Conservation (phyloP, 169 alveolate genomes). For the Eimeria necatrix region DNA sequence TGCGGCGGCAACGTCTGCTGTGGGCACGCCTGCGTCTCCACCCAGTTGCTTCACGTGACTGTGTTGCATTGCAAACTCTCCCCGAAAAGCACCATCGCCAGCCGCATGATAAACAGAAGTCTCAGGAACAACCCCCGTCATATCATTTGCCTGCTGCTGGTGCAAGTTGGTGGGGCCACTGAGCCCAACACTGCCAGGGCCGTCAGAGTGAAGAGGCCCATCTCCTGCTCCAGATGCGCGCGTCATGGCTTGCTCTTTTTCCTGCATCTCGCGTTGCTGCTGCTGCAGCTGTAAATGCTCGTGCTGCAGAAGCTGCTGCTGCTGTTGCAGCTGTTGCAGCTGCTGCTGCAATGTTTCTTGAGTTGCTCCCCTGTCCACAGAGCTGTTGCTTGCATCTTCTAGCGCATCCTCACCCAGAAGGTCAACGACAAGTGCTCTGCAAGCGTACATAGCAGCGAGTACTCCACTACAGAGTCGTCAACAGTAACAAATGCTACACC, state of each 20-base stretch:
- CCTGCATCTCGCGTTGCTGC: constrained; percentile 71
- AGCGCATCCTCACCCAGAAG: constrained; percentile 70
- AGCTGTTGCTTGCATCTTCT: constrained; percentile 69
- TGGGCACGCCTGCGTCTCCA: constrained; percentile 26
- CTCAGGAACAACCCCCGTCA: background rate
- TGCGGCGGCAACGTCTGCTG: background rate
- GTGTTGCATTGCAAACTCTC: background rate
- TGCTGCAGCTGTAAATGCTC: constrained; percentile 75
- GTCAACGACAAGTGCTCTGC: constrained; percentile 73
- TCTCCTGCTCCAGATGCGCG: constrained; percentile 55
- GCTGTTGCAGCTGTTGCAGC: constrained; percentile 74
- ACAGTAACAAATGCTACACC: constrained; percentile 1
- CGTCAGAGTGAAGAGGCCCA: background rate
- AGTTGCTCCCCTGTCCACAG: constrained; percentile 44
- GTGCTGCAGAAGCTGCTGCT: constrained; percentile 64
- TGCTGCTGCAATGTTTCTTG: constrained; percentile 69
- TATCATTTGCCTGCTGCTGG: constrained; percentile 11
- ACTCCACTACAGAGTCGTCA: background rate
- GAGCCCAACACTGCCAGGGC: background rate
- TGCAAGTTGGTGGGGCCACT: background rate
- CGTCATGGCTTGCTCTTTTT: constrained; percentile 36
- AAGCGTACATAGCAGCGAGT: background rate
- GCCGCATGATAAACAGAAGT: constrained; percentile 22
- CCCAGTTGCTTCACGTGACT: background rate
- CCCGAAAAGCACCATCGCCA: constrained; percentile 30